These are phyloP conservation scores for Boletus tylopilopsis DNA, from an alignment of 768 basidiomycete genomes.

Conservation along the genomic window DNA sequence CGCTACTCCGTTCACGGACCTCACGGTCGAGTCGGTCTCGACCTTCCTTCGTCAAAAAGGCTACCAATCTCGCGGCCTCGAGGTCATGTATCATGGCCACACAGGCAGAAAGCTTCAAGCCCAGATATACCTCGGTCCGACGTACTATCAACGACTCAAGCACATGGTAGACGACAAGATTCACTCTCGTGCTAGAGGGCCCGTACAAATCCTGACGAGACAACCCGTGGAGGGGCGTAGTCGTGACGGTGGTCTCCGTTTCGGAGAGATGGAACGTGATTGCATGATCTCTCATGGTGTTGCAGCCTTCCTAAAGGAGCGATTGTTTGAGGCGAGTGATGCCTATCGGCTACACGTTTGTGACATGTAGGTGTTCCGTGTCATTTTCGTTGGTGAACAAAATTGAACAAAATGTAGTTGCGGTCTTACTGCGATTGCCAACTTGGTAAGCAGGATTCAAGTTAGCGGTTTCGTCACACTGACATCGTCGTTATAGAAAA, in stretches of 20 bases:
- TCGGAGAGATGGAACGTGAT: conserved; percentile 99
- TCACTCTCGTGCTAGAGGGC: conserved; percentile 94
- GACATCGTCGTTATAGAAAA: conserved; percentile 57
- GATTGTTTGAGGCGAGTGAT: conserved; percentile 90
- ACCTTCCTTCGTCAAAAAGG: conserved; percentile 81
- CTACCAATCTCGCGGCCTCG: conserved; percentile 95
- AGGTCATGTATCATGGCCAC: conserved; percentile 99
- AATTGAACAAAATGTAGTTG: conserved; percentile 53
- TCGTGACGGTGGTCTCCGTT: conserved; percentile 97
- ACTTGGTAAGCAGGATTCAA: conserved; percentile 59
- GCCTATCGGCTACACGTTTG: conserved; percentile 95
- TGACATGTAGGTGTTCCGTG: conserved; percentile 69
- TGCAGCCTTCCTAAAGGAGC: conserved; percentile 96
- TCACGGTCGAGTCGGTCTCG: conserved; percentile 99
- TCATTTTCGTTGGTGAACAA: background rate
- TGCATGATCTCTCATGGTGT: conserved; percentile 99
- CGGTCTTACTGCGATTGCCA: conserved; percentile 95
- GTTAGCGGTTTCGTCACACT: conserved; percentile 7
- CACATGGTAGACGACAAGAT: conserved; percentile 99
- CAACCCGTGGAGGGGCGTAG: conserved; percentile 99
- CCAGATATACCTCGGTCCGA: conserved; percentile 97
- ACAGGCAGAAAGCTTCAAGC: conserved; percentile 98
- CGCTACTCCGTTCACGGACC: conserved; percentile 96
- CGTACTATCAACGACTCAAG: conserved; percentile 97
- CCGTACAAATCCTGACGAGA: conserved; percentile 94